phyloP scores from a whole-genome alignment of 176 grass and related monocot species.

The Metroxylon sagu region DNA sequence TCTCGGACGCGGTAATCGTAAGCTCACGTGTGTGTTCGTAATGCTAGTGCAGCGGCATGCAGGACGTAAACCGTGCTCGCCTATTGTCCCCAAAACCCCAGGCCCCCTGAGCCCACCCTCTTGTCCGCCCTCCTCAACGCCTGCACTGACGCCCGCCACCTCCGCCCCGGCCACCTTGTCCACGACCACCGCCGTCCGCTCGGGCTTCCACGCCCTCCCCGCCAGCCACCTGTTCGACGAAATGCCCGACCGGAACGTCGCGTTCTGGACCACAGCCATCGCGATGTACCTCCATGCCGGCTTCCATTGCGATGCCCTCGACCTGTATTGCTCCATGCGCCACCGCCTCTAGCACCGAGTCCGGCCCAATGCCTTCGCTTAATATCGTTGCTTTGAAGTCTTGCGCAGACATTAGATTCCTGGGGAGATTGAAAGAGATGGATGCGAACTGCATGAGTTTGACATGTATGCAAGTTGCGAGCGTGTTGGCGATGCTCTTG shows the following conservation, averaged over 20 bases:
- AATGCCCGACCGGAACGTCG: slow-evolving; percentile 3
- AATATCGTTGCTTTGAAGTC: slow-evolving; percentile 8
- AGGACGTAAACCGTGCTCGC: no score
- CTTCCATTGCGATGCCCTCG: slow-evolving; percentile 18
- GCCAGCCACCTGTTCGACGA: slow-evolving; percentile 11
- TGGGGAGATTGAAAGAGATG: not conserved
- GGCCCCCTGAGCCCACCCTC: slow-evolving; percentile 8
- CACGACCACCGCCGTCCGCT: slow-evolving; percentile 3
- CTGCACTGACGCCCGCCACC: slow-evolving; percentile 8
- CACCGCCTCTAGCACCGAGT: not conserved
- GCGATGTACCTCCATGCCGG: slow-evolving; percentile 7
- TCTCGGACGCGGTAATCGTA: no score
- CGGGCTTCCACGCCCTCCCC: no score
- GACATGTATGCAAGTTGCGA: slow-evolving; percentile 20
- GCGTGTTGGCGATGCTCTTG: not conserved
- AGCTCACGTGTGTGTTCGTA: no score
- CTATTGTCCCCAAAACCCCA: no score
- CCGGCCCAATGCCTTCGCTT: slow-evolving; percentile 17
- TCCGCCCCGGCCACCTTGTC: slow-evolving; percentile 11
- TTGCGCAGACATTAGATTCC: slow-evolving; percentile 7
- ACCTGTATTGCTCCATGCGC: slow-evolving; percentile 6
- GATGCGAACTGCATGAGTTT: slow-evolving; percentile 9
- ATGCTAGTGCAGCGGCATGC: no score
- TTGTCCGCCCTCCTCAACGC: slow-evolving; percentile 12
- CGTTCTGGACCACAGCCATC: slow-evolving; percentile 18